Conservation (phyloP, 129 eudicot species). For the Pittosporum tobira region DNA sequence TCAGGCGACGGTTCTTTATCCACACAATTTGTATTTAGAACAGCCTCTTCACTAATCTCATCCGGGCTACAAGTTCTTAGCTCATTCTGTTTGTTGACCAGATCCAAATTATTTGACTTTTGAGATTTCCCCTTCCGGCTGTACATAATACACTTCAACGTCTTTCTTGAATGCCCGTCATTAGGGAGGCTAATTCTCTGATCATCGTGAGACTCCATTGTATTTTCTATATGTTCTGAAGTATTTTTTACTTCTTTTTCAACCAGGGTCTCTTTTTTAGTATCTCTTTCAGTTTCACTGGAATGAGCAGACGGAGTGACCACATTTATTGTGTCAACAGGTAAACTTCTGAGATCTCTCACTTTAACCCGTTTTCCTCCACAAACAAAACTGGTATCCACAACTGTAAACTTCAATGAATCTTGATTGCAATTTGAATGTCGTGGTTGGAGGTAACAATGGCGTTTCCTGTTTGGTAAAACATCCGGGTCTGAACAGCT, state of each 20-base stretch:
- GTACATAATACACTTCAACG: constrained; percentile 6
- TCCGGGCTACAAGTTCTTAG: too few relatives aligned
- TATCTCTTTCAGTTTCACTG: neutral
- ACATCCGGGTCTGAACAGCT: constrained; percentile 14
- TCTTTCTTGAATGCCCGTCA: constrained; percentile 7
- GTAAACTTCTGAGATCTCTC: constrained; percentile 22
- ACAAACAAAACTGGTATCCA: constrained; percentile 31
- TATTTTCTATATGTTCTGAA: neutral
- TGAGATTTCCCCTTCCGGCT: constrained; percentile 15
- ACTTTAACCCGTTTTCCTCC: constrained; percentile 16
- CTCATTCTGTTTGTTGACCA: too few relatives aligned
- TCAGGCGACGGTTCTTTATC: neutral
- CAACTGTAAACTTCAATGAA: constrained; percentile 22
- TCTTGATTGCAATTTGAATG: constrained; percentile 10
- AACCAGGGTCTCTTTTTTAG: constrained; percentile 1
- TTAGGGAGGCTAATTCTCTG: neutral
- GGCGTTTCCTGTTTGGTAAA: constrained; percentile 9
- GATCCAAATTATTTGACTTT: neutral
- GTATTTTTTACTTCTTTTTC: constrained; percentile 2
- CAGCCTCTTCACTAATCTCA: too few relatives aligned
- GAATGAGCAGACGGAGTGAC: constrained; percentile 8
- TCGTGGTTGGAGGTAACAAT: constrained; percentile 10
- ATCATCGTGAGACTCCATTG: neutral
- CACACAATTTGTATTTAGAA: too few relatives aligned
- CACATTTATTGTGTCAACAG: constrained; percentile 13